phyloP scores from a whole-genome alignment of 2,329 filamentous ascomycete genomes.

The Trichophyton mentagrophytes region DNA sequence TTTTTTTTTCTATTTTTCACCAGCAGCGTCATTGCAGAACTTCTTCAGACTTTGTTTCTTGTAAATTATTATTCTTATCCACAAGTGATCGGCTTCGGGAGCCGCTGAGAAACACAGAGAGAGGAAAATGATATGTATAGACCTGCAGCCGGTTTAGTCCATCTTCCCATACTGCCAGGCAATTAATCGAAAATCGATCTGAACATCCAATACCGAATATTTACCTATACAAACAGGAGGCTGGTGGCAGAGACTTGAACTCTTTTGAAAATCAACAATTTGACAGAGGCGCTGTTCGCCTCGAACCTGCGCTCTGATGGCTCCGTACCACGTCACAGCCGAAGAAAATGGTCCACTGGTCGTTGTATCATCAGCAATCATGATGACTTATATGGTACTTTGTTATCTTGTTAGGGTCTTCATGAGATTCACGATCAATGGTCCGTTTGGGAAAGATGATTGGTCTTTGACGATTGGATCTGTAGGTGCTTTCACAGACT shows the following conservation, averaged over 20 bases:
- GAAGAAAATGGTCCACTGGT: conserved; percentile 13
- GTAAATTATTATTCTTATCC: not conserved
- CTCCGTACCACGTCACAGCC: conserved; percentile 10
- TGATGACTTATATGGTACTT: conserved; percentile 13
- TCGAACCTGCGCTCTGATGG: not conserved
- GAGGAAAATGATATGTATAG: not conserved
- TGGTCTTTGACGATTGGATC: conserved; percentile 12
- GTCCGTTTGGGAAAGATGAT: conserved; percentile 12
- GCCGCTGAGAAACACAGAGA: not conserved
- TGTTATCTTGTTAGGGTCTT: conserved; percentile 11
- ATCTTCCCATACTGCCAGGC: not conserved
- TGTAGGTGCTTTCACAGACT: not conserved
- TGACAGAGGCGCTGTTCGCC: not conserved
- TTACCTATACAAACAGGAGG: not conserved
- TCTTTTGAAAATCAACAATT: not conserved
- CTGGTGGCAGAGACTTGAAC: not conserved
- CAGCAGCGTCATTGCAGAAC: not conserved
- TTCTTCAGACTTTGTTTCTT: not conserved
- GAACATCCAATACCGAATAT: not conserved
- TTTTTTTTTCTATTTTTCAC: not conserved
- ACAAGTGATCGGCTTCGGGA: not conserved
- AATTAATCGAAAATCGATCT: not conserved
- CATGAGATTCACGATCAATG: conserved; percentile 13
- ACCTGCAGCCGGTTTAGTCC: not conserved
- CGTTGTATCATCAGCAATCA: conserved; percentile 10